phyloP scores from a whole-genome alignment of 2,329 filamentous ascomycete species.

The Ceratocystis cubensis region DNA sequence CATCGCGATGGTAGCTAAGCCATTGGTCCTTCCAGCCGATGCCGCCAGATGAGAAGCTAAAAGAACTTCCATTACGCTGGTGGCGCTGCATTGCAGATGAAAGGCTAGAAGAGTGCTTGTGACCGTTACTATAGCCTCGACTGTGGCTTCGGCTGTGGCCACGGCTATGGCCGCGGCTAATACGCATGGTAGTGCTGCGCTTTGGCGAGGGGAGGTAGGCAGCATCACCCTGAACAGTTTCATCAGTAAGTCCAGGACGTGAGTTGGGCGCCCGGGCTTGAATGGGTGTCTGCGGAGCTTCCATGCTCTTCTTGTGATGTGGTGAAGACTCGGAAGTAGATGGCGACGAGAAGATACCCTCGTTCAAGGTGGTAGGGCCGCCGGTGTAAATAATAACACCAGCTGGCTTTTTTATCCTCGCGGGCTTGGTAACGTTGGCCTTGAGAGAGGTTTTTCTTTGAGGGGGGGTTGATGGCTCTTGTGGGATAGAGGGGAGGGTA shows the following conservation, averaged over 20 bases:
- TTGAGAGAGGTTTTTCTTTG: conserved; percentile 8
- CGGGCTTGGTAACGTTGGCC: conserved; percentile 23
- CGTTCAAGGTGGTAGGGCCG: background rate
- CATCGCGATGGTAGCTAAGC: conserved; percentile 27
- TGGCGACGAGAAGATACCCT: conserved; percentile 21
- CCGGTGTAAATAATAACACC: conserved; percentile 44
- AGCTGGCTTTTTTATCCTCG: conserved; percentile 33
- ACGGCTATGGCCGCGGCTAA: conserved; percentile 32
- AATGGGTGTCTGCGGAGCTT: conserved; percentile 35
- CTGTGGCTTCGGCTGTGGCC: conserved; percentile 13
- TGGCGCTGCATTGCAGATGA: conserved; percentile 13
- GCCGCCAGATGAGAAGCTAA: conserved; percentile 35
- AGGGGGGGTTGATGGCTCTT: conserved; percentile 27
- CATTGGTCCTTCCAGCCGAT: conserved; percentile 32
- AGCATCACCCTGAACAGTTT: conserved; percentile 46
- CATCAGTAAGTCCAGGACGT: conserved; percentile 49
- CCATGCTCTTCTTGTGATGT: conserved; percentile 33
- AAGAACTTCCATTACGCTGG: conserved; percentile 33
- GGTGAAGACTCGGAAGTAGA: conserved; percentile 27
- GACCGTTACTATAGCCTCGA: background rate
- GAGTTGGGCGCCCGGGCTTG: conserved; percentile 50
- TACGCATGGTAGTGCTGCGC: conserved; percentile 41
- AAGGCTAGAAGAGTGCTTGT: conserved; percentile 7
- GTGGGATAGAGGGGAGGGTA: conserved; percentile 24
- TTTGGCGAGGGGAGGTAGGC: conserved; percentile 44